Percentiles rank a stretch among this genome's conserved stretches.
Evolutionary conservation across 345 rosid species (phyloP).

Genomic region (Tarenaya hassleriana): DNA sequence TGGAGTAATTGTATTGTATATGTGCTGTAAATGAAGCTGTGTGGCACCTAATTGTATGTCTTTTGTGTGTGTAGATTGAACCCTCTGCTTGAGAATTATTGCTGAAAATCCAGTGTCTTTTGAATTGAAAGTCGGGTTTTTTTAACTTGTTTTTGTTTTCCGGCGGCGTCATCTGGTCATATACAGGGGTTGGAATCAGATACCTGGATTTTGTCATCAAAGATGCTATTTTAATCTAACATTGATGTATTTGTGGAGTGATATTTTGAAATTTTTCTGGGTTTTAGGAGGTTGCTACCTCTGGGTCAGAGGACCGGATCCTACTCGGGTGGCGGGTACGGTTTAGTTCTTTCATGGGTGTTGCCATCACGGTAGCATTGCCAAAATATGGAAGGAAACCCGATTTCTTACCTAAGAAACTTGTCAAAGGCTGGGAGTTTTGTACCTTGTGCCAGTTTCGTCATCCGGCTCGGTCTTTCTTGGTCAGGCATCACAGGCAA

Average conservation of each 20-base stretch:
- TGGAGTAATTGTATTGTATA: neutral
- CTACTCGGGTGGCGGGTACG: conserved; percentile 3
- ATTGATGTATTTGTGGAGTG: conserved; percentile 13
- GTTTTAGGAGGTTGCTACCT: conserved; percentile 24
- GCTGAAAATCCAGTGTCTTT: neutral
- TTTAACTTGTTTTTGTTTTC: too few relatives aligned
- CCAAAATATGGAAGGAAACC: conserved; percentile 25
- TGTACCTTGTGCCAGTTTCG: conserved; percentile 26
- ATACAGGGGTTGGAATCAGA: conserved; percentile 1
- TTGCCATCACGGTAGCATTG: conserved; percentile 31
- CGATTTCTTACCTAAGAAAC: conserved; percentile 22
- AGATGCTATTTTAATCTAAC: neutral
- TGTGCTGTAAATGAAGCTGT: neutral
- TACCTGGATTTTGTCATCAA: neutral
- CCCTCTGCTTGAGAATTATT: neutral
- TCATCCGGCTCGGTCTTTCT: conserved; percentile 31
- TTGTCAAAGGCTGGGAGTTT: conserved; percentile 31
- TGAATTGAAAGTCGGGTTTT: neutral
- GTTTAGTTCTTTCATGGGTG: conserved; percentile 30
- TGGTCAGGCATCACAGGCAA: conserved; percentile 35
- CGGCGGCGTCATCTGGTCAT: too few relatives aligned
- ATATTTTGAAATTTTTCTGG: conserved; percentile 10
- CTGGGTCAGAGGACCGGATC: conserved; percentile 22
- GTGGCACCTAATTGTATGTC: neutral
- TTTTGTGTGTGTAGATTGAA: neutral